Evolutionary conservation across 139 green algal species (phyloP).

Genomic region (Closterium sp.): DNA sequence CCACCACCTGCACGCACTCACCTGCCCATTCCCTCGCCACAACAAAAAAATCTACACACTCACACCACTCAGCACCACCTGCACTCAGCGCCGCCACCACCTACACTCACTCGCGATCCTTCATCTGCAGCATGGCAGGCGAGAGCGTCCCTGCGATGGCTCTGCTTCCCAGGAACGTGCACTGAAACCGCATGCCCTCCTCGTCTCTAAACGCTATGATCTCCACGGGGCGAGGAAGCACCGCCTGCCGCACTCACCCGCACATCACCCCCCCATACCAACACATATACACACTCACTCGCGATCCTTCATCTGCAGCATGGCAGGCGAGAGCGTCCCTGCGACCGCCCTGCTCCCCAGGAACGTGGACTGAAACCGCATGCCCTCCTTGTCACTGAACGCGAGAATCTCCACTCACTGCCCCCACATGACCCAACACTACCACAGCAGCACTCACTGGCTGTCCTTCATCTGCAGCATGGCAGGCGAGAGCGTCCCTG

Average conservation of each 20-base stretch:
- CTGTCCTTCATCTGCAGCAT: constrained; percentile 10
- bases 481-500: neutral
- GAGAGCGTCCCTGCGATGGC: constrained; percentile 15
- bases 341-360: constrained; percentile 55
- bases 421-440: too few species aligned
- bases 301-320: constrained; percentile 5
- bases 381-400: constrained; percentile 89
- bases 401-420: constrained; percentile 64
- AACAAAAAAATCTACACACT: too few species aligned
- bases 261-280: too few species aligned
- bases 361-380: constrained; percentile 89
- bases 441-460: neutral
- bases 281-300: constrained; percentile 4
- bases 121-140: constrained; percentile 3
- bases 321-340: neutral
- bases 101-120: neutral
- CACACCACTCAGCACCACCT: too few species aligned
- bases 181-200: constrained; percentile 87
- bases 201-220: constrained; percentile 88
- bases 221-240: neutral
- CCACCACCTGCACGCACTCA: too few species aligned
- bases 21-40: too few species aligned
- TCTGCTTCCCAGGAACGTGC: constrained; percentile 76
- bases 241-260: too few species aligned
- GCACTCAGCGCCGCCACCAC: too few species aligned